phyloP scores from a whole-genome alignment of 2,329 filamentous ascomycete species.

The Fusarium algeriense region DNA sequence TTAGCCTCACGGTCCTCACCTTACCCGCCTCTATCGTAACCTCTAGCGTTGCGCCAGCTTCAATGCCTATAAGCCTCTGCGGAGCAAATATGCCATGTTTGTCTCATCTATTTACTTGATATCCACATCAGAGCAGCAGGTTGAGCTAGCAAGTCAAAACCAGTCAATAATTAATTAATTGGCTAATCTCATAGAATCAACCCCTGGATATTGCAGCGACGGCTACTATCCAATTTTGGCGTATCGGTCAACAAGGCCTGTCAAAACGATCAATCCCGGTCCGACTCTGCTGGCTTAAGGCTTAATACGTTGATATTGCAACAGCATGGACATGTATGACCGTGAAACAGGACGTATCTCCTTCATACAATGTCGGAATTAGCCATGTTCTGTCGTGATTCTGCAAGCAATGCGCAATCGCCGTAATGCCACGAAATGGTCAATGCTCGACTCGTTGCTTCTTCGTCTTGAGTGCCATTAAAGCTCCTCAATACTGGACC shows the following conservation, averaged over 20 bases:
- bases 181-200: constrained; percentile 9
- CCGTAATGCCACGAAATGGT: background rate
- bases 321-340: background rate
- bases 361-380: background rate
- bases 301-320: background rate
- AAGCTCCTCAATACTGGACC: background rate
- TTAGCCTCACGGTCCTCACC: background rate
- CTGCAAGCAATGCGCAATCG: background rate
- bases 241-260: constrained; percentile 2
- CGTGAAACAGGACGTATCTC: background rate
- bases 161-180: background rate
- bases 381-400: background rate
- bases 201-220: constrained; percentile 13
- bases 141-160: constrained; percentile 5
- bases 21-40: background rate
- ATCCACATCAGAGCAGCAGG: constrained; percentile 15
- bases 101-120: constrained; percentile 6
- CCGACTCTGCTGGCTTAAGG: constrained; percentile 18
- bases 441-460: background rate
- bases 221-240: constrained; percentile 1
- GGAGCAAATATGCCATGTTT: constrained; percentile 12
- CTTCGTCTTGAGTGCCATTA: background rate
- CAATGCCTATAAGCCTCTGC: background rate
- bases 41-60: constrained; percentile 3
- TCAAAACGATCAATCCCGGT: constrained; percentile 8